Evolutionary conservation across 441 rosid species (phyloP), one percentile per base, ranked within the genome.

Genomic region (Pelargonium citronellum): DNA sequence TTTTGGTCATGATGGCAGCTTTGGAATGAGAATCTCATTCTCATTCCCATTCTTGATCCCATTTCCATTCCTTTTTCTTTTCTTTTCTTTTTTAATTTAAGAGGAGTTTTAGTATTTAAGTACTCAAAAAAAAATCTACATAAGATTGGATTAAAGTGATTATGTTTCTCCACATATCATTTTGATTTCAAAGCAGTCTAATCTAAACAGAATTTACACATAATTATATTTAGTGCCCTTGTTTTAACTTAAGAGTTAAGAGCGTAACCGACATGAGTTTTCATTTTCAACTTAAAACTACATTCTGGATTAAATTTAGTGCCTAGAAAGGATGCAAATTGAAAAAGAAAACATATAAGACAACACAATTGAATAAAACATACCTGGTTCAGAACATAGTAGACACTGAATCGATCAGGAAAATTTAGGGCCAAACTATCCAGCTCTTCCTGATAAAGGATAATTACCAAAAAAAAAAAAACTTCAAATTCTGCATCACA

Each of bases 301-400:
- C 27, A 10, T 58, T 19, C 30, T 19, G 9, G 10, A 1, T 58
- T 19, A 58, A 19, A 24, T 19, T 19, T 58, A 58, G 10, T 58
- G 63, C 39, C 13, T 30, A 16, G 22, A 43, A 66, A 72, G 17
- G 22, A 74, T 39, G 27, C 34, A 22, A 12, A 16, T 0, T 15
- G 1, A 10, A 41, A 53, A 47, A 47, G 6, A 69, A 57, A 12
- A 62, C n/a, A 61, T 4, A 64, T 9, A 17, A 43, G 11, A 17
- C 24, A 49, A 2, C 17, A 69, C 37, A 12, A 66, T 27, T 62
- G 55, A 46, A 69, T 7, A 4, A 44, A 47, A 30, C n/a, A 13
- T 63, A 84, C 83, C 83, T 81, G 77, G 73, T 84, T 84, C 71
- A 84, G 71, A 69, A 81, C 79, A 78, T 78, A 71, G 70, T 79